These are phyloP conservation scores for Mrakia hoshinonis DNA, from an alignment of 768 basidiomycete genomes.

Conservation along the genomic window DNA sequence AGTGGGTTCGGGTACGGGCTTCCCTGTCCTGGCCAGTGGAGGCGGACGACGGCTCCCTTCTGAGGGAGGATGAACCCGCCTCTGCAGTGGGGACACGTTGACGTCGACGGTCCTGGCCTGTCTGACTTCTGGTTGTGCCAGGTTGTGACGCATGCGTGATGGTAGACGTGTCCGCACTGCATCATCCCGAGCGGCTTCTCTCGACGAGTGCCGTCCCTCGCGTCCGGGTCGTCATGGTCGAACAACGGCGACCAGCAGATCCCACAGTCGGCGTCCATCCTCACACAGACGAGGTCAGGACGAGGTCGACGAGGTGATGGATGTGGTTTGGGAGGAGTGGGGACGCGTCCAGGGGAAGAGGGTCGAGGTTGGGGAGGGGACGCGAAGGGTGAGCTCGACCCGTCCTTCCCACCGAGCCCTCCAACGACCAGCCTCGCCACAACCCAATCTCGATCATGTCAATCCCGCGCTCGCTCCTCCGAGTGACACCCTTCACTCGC, in stretches of 20 bases:
- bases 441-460: neutral
- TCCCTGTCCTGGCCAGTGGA: neutral
- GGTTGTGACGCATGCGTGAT: neutral
- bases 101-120: neutral
- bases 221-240: neutral
- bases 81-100: neutral
- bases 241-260: neutral
- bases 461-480: neutral
- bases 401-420: neutral
- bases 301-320: neutral
- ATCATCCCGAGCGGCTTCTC: neutral
- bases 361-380: neutral
- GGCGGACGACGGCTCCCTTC: too few relatives aligned
- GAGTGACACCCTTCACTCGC: neutral
- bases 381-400: neutral
- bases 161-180: neutral
- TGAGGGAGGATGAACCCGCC: too few relatives aligned
- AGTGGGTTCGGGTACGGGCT: neutral
- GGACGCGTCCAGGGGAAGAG: neutral
- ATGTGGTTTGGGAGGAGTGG: neutral
- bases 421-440: neutral
- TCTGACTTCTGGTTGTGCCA: neutral
- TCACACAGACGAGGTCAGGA: neutral
- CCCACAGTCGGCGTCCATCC: neutral
- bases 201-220: neutral